phyloP scores from a whole-genome alignment of 345 rosid species.

The Hibiscus trionum region DNA sequence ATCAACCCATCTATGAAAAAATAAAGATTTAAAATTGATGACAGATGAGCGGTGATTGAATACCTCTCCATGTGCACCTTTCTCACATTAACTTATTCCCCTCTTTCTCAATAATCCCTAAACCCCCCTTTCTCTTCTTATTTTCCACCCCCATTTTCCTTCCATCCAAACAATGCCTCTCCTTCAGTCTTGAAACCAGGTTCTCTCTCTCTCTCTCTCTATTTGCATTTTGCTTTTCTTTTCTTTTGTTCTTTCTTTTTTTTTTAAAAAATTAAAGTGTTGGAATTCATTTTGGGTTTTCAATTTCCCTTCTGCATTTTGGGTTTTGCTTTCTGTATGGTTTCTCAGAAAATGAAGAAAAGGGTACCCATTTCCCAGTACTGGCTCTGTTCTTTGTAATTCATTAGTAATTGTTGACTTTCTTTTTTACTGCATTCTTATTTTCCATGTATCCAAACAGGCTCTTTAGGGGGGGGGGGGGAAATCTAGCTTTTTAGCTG shows the following conservation, averaged over 20 bases:
- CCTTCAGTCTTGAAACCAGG: slow-evolving; percentile 2
- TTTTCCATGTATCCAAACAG: slow-evolving; percentile 18
- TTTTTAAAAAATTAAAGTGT: neutral
- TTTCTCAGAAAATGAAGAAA: neutral
- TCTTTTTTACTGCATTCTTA: neutral
- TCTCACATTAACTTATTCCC: slow-evolving; percentile 16
- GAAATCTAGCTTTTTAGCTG: neutral
- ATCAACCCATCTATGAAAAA: neutral
- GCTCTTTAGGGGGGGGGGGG: too few relatives aligned
- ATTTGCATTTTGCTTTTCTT: neutral
- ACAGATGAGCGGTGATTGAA: slow-evolving; percentile 17
- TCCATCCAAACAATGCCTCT: slow-evolving; percentile 25
- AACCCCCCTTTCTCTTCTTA: slow-evolving; percentile 7
- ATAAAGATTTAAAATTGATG: neutral
- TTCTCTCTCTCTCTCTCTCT: neutral
- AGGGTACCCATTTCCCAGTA: neutral
- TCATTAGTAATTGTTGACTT: neutral
- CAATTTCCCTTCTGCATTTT: neutral
- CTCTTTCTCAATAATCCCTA: slow-evolving; percentile 28
- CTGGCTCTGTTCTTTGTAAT: neutral
- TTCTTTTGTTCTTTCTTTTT: slow-evolving; percentile 1
- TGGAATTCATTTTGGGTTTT: neutral
- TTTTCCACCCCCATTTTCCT: neutral
- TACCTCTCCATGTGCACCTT: slow-evolving; percentile 14
- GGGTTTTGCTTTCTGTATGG: slow-evolving; percentile 6